Evolutionary conservation across 768 basidiomycete species (phyloP), one percentile per base, ranked within the genome.

Genomic region (Mycena crocata): DNA sequence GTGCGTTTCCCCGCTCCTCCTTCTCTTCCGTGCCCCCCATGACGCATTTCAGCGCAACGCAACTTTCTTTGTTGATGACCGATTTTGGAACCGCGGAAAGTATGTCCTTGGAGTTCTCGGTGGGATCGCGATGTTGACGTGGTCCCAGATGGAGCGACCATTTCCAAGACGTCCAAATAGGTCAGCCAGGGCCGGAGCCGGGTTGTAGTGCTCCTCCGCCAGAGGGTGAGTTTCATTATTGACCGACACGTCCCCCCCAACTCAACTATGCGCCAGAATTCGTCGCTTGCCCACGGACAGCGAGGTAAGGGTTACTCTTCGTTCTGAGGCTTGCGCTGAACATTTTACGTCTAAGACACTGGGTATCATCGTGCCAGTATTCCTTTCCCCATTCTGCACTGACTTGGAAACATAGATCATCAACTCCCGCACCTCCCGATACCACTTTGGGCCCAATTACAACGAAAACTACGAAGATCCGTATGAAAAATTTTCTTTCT

Each of bases 21-120:
- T 58, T 30, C 10, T 50, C 52, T 34, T 31, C 17, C 55, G 28
- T 45, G 42, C 46, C 34, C 35, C 55, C 60, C 48, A 57, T 51
- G 54, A 45, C 3, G 52, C 51, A 69, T 59, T 65, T 46, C 26
- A 91, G 90, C 81, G 84, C 62, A 87, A 88, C 70, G 80, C 87
- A 40, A 91, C 90, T 4, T 89, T 93, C 76, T 81, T 92, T 57
- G 80, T 93, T 6, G 87, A 90, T 62, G 91, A 93, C 75, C 86
- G 85, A 1, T 85, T 88, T 67, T 93, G 91, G 91, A 88, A 90
- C 74, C 86, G 90, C 61, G 91, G 90, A 80, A 89, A 85, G 89
- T 90, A 66, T 59, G 87, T 77, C 6, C 23, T 4, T 21, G 21
- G 39, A 24, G 24, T 14, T 59, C 28, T n/a, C 21, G 44, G 31